Evolutionary conservation across 2,329 filamentous ascomycete genomes (phyloP).

Genomic region (Emmonsiellopsis sp.): DNA sequence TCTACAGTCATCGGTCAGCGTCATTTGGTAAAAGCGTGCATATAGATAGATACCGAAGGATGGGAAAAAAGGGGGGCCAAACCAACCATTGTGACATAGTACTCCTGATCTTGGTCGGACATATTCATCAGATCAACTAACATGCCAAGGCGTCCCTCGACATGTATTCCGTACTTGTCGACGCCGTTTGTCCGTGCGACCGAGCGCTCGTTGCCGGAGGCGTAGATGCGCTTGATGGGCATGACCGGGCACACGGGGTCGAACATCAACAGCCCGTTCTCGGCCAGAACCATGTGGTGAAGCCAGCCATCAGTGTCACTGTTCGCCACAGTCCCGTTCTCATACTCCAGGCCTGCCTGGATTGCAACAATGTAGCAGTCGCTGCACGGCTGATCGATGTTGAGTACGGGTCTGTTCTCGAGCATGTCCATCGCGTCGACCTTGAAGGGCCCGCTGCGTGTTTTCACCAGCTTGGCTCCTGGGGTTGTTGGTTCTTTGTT

Average conservation of each 20-base stretch:
- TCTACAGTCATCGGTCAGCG: neutral
- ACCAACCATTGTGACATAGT: neutral
- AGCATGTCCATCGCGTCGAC: slow-evolving; percentile 1
- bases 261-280: neutral
- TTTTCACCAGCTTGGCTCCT: neutral
- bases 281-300: slow-evolving; percentile 14
- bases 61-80: accelerated
- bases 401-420: neutral
- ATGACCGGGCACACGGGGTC: neutral
- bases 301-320: slow-evolving; percentile 22
- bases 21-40: too few species aligned
- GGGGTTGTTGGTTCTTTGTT: neutral
- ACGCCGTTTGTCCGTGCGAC: neutral
- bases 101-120: neutral
- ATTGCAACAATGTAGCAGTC: slow-evolving; percentile 17
- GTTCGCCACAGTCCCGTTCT: slow-evolving; percentile 22
- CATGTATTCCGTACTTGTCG: neutral
- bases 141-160: neutral
- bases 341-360: slow-evolving; percentile 18
- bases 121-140: neutral
- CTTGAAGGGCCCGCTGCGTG: neutral
- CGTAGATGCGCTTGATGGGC: neutral
- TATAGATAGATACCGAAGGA: too few species aligned
- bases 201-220: neutral
- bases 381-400: slow-evolving; percentile 7